Percentiles rank a stretch among this genome's conserved stretches.
Conservation (phyloP, 805 yeast genomes). For the Cyberlindnera galapagoensis region DNA sequence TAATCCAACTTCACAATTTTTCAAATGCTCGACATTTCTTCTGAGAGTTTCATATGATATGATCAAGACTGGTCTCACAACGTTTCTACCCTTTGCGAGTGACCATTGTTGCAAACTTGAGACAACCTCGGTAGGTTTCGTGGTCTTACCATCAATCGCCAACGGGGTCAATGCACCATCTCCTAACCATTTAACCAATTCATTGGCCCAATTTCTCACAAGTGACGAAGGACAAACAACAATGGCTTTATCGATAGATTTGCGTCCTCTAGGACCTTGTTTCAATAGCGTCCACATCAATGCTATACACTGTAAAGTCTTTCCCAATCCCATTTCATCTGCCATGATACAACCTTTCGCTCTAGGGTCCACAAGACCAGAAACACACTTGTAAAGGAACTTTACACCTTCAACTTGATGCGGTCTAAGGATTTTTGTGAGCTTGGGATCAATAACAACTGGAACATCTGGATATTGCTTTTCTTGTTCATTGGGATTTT, state of each 20-base stretch:
- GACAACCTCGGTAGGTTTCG: slow-evolving; percentile 63
- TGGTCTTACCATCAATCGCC: slow-evolving; percentile 87
- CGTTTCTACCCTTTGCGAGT: slow-evolving; percentile 74
- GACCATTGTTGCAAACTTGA: slow-evolving; percentile 78
- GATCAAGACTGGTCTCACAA: slow-evolving; percentile 89
- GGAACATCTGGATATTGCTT: slow-evolving; percentile 78
- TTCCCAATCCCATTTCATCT: slow-evolving; percentile 94
- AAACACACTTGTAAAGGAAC: slow-evolving; percentile 82
- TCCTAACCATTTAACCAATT: slow-evolving; percentile 91
- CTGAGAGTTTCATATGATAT: slow-evolving; percentile 92
- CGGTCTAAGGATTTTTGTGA: slow-evolving; percentile 82
- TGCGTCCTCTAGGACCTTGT: slow-evolving; percentile 79
- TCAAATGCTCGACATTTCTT: slow-evolving; percentile 70
- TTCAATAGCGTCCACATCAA: slow-evolving; percentile 86
- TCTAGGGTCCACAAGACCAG: slow-evolving; percentile 74
- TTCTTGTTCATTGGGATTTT: slow-evolving; percentile 40
- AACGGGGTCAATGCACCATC: slow-evolving; percentile 82
- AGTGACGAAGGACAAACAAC: slow-evolving; percentile 94
- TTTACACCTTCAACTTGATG: slow-evolving; percentile 96
- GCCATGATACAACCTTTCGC: slow-evolving; percentile 98
- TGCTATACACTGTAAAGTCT: slow-evolving; percentile 83
- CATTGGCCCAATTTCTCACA: slow-evolving; percentile 97
- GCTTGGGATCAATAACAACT: slow-evolving; percentile 87
- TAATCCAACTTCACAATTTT: slow-evolving; percentile 76
- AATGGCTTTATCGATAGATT: slow-evolving; percentile 81